Evolutionary conservation across 2,329 filamentous ascomycete genomes (phyloP), one percentile per base, ranked within the genome.

Genomic region (Arachnopeziza araneosa): DNA sequence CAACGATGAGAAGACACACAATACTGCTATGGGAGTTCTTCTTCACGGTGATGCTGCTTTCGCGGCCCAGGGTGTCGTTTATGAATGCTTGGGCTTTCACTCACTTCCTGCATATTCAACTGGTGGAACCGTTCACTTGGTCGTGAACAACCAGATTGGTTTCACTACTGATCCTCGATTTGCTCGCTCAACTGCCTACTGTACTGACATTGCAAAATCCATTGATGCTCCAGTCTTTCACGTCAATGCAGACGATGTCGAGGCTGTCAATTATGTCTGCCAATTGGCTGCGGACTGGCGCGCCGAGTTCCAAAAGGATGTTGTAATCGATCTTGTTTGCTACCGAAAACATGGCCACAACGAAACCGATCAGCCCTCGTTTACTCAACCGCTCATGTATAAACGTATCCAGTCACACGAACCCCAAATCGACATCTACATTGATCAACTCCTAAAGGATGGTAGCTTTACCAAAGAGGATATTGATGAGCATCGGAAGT

Each of bases 341-440:
- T 99, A 99, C 83, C 90, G 95, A 73, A 99, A 98, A 81, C 87
- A 97, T 76, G 95, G 95, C 64, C 95, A 99, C 86, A 99, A 99
- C 79, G 95, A 99, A 81, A 99, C 95, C 12, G 95, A 99, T 74
- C 95, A 99, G 81, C 95, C 95, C 54, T 96, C 93, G 50, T 99
- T 99, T 82, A 99, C 95, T n/a, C 95, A 99, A 76, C 95, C 95
- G 50, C 80, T 97, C 69, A 99, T 99, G 95, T 99, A 99, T 85
- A 97, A 98, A 87, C 90, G 90, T 72, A 98, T 99, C 73, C 84
- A 87, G 68, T 83, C 88, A 62, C 91, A 98, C 75, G 83, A 88
- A 66, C 86, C 89, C 52, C 90, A 95, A 74, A 87, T 99, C 61
- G 89, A 96, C 73, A 90, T 91, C 71, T 99, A 99, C 74, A 85